Base-by-base conservation (phyloP, 1,139 yeast species). In the Magnusiomyces magnusii region DNA sequence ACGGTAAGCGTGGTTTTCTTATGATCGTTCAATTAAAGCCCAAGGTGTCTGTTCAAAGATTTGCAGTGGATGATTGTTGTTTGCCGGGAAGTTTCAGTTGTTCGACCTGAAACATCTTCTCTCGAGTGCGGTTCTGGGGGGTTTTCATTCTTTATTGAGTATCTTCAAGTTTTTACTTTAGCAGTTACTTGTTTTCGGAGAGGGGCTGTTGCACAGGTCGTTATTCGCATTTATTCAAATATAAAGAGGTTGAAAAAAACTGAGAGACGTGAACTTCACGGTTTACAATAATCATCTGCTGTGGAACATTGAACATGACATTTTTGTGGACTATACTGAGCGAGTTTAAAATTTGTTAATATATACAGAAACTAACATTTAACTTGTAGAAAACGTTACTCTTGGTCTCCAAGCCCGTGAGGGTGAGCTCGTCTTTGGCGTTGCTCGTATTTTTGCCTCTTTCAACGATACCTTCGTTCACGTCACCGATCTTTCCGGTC, bases 381-480 rank as follows among this genome's bases (percentile, higher is more conserved):
- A 34, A 27, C 24, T 51, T 54, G 52, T 56, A 78, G 85, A 84
- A 80, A 84, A 82, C 83, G 85, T 82, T 77, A 82, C 86, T 71
- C 83, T 83, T 76, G 87, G 87, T 75, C 87, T 86, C 73, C 93
- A 87, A 80, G 85, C 88, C 80, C 88, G 92, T 80, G 95, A 89
- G 81, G 89, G 92, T 77, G 88, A 95, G 85, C 97, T 90, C 83
- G 97, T 92, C 78, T 95, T 95, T 80, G 99, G 99, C 86, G 99
- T 95, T 82, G 99, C 99, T 78, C 95, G 98, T 84, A 93, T 95
- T 86, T 95, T 75, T 68, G 99, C 99, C 76, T 93, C 99, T 69
- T 91, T 92, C 87, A 95, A 95, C 88, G 99, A 95, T 84, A 95
- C 99, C 70, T 95, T 95, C 83, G 99, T 95, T 74, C 99, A 95